phyloP scores from a whole-genome alignment of 192 early-diverging fungal genomes.

The Backusella parvicylindrica region DNA sequence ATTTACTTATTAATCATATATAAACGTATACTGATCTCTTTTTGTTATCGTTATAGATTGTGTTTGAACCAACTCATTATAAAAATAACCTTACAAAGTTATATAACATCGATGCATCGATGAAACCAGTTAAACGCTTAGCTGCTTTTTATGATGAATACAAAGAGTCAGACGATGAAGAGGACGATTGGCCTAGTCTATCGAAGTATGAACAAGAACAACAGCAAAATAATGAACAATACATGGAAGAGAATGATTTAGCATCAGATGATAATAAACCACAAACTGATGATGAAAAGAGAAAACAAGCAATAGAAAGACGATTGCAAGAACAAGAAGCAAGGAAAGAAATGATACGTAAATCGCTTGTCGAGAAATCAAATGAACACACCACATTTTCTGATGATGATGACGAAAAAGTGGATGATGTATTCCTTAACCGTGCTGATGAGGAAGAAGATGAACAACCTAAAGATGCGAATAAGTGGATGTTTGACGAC shows the following conservation, averaged over 20 bases:
- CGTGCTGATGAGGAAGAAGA: conserved; percentile 10
- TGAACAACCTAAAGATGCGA: conserved; percentile 6
- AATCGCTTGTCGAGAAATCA: conserved; percentile 11
- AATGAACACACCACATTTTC: not conserved
- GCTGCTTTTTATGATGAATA: conserved; percentile 24
- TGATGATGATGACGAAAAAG: conserved; percentile 18
- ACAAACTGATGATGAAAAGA: conserved; percentile 21
- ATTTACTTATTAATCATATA: too few relatives aligned
- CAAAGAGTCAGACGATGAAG: conserved; percentile 10
- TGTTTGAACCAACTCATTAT: conserved; percentile 64
- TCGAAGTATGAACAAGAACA: not conserved
- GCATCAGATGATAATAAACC: conserved; percentile 24
- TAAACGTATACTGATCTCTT: too few relatives aligned
- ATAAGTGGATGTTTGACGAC: conserved; percentile 53
- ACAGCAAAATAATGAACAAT: conserved; percentile 1
- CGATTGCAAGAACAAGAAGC: conserved; percentile 27
- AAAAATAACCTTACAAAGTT: conserved; percentile 63
- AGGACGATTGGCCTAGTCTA: not conserved
- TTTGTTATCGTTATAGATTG: conserved; percentile 37
- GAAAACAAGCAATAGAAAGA: conserved; percentile 20
- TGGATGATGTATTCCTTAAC: not conserved
- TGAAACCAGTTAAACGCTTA: conserved; percentile 28
- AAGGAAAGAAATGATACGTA: conserved; percentile 30
- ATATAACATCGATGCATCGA: conserved; percentile 36
- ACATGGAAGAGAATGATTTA: conserved; percentile 10